A percentile compares a stretch with the other conserved stretches of the same genome.
These are phyloP conservation scores for Trichoderma cornu-damae DNA, from an alignment of 2,329 filamentous ascomycete genomes.

Conservation along the genomic window DNA sequence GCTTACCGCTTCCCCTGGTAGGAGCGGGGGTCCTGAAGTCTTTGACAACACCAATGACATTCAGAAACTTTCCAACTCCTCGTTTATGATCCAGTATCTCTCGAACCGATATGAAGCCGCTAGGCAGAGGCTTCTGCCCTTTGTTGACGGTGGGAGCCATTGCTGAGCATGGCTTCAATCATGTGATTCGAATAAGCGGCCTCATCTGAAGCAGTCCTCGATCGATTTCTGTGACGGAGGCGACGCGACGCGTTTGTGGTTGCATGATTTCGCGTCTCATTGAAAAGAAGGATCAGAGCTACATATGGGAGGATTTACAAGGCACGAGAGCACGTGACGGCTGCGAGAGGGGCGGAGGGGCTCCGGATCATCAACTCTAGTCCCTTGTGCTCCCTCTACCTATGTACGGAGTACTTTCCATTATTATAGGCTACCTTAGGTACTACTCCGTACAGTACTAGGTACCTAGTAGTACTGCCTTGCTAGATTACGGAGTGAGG, in stretches of 20 bases:
- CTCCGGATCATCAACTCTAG: background rate
- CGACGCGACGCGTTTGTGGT: slow-evolving; percentile 6
- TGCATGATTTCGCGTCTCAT: slow-evolving; percentile 1
- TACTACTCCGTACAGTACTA: too few relatives aligned
- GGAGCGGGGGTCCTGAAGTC: slow-evolving; percentile 53
- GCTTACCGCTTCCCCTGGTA: slow-evolving; percentile 48
- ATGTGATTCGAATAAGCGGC: background rate
- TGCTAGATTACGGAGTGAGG: too few relatives aligned
- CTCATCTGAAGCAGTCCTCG: background rate
- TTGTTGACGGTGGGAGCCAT: slow-evolving; percentile 10
- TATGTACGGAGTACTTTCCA: background rate
- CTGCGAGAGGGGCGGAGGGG: background rate
- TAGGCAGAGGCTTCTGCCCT: slow-evolving; percentile 21
- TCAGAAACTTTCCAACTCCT: slow-evolving; percentile 37
- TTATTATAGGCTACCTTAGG: too few relatives aligned
- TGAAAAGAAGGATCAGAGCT: background rate
- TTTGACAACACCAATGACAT: slow-evolving; percentile 65
- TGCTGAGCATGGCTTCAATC: slow-evolving; percentile 8
- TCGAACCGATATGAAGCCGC: slow-evolving; percentile 31
- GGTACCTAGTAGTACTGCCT: background rate
- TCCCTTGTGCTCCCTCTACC: background rate
- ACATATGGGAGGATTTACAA: background rate
- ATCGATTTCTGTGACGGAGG: too few relatives aligned
- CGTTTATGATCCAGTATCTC: slow-evolving; percentile 41
- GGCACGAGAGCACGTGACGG: slow-evolving; percentile 13